These are phyloP conservation scores for Cymbidium sinense DNA, from an alignment of 106 monocot genomes.

Conservation along the genomic window DNA sequence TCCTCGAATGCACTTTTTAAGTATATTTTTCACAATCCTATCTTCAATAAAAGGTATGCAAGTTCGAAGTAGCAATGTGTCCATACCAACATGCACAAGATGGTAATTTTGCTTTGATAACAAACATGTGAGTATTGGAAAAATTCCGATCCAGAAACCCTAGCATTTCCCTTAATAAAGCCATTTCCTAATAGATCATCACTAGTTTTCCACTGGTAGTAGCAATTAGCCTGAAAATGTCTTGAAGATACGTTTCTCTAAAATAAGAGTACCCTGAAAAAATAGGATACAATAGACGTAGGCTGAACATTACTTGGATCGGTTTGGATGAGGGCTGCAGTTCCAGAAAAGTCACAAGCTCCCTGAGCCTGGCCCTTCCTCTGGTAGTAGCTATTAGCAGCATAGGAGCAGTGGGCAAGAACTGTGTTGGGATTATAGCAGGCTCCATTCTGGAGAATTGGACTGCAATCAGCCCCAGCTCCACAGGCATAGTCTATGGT, in stretches of 20 bases:
- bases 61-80: too few relatives aligned
- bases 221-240: not conserved
- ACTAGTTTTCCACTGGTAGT: not conserved
- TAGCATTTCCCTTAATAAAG: too few relatives aligned
- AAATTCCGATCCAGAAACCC: too few relatives aligned
- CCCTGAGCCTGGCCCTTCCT: conserved; percentile 29
- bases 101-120: too few relatives aligned
- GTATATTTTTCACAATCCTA: too few relatives aligned
- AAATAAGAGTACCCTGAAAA: not conserved
- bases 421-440: conserved; percentile 51
- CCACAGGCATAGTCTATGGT: conserved; percentile 67
- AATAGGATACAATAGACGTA: not conserved
- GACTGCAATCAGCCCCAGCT: conserved; percentile 47
- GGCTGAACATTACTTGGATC: conserved; percentile 36
- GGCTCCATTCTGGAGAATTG: conserved; percentile 29
- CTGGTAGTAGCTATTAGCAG: conserved; percentile 71
- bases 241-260: not conserved
- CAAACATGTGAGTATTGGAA: too few relatives aligned
- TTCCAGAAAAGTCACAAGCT: conserved; percentile 53
- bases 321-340: conserved; percentile 19
- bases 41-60: too few relatives aligned
- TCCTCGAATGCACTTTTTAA: too few relatives aligned
- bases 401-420: conserved; percentile 54
- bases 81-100: too few relatives aligned
- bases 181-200: not conserved